Conservation (phyloP, 1,139 yeast genomes). For the Lodderomyces pseudojiufengensis region DNA sequence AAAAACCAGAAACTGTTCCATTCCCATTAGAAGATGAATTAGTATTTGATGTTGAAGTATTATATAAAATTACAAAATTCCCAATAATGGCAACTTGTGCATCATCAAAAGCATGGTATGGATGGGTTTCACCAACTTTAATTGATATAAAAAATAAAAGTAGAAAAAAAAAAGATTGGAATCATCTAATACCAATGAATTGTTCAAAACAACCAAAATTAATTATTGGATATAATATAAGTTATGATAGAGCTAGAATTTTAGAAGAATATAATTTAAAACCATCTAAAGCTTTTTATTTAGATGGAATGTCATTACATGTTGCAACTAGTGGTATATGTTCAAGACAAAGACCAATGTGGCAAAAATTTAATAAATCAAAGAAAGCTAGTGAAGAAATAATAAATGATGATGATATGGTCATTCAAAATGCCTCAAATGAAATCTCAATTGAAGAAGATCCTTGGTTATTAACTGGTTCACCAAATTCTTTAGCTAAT, state of each 20-base stretch:
- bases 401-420: conserved; percentile 18
- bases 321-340: conserved; percentile 91
- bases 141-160: conserved; percentile 39
- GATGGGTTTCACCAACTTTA: conserved; percentile 89
- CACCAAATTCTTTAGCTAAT: conserved; percentile 76
- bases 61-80: conserved; percentile 70
- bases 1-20: conserved; percentile 54
- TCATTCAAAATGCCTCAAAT: conserved; percentile 11
- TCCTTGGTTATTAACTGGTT: conserved; percentile 78
- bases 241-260: conserved; percentile 86
- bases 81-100: conserved; percentile 84
- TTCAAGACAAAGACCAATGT: conserved; percentile 80
- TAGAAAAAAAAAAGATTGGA: conserved; percentile 29
- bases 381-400: conserved; percentile 21
- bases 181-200: conserved; percentile 76
- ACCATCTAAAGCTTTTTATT: conserved; percentile 66
- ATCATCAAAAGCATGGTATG: conserved; percentile 81
- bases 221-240: conserved; percentile 84
- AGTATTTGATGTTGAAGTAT: conserved; percentile 87
- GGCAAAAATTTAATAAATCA: conserved; percentile 59
- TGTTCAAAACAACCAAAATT: conserved; percentile 48
- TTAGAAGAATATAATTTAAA: conserved; percentile 74
- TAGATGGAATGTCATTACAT: conserved; percentile 94
- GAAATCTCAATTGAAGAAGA: conserved; percentile 32
- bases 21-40: conserved; percentile 65